Evolutionary conservation across 2,329 filamentous ascomycete genomes (phyloP), one percentile per base, ranked within the genome.

Genomic region (Fusarium liriodendri): DNA sequence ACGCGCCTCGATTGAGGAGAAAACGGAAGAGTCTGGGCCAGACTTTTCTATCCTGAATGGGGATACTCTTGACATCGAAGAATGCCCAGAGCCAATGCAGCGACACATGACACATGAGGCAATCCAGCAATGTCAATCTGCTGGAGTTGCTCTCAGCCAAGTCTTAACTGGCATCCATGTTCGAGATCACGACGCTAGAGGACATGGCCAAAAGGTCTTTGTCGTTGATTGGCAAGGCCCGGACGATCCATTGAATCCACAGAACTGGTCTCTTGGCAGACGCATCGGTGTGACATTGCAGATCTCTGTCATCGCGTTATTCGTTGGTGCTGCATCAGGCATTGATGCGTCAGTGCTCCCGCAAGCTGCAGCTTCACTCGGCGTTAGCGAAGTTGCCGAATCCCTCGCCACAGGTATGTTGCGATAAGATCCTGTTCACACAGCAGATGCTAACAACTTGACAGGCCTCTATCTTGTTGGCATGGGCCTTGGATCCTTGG

Each of bases 321-420:
- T 87, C 0, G 87, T 89, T 0, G 85, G 85, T 5, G 81, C 85
- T 1, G 87, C 88, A 0, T 87, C 86, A 5, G 85, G 87, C 0
- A 89, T 90, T 45, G 87, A 90, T 64, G 86, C 87, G 1, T 83
- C 83, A 0, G 85, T 87, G 1, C 70, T 88, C 0, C 81, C 81
- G 0, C 83, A 87, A 69, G 87, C 86, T 0, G 82, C 84, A 0
- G 72, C 71, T 22, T 84, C 85, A 1, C 86, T 89, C 52, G 82
- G 83, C 0, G 87, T 89, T 0, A 84, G 84, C 29, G 81, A 88
- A 42, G 85, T 89, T 5, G 85, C 85, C 1, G 88, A 85, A 74
- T 86, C 84, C 11, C 75, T 89, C 27, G 85, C 86, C 1, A 89
- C 84, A 54, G 84, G 82, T 73, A 69, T 0, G 2, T n/a, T 11